Base-by-base conservation (phyloP, 75 land plant species). In the Larix kaempferi region DNA sequence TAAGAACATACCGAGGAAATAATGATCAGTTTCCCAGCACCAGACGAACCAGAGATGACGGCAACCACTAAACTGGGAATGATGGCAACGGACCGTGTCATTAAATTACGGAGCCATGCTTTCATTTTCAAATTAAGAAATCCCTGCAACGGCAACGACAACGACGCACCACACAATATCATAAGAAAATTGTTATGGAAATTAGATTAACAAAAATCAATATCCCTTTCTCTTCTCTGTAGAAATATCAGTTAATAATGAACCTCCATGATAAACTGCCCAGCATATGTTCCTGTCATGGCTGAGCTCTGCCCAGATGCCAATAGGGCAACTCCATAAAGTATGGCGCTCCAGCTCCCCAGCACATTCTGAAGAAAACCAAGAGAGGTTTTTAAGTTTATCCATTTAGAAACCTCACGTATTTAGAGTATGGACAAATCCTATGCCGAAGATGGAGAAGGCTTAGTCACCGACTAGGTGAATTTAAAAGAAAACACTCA, bases 231-330 rank as follows among this genome's bases (percentile, higher is more conserved):
- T 49, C 12, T 49, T 49, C 10, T 44, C 1, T 1, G 8, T 7
- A 6, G 49, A 44, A 44, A 44, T 6, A 44, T 44, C 6, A 44
- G 10, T 44, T 44, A 6, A 44, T 44, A 0, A 44, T 10, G 7
- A 7, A 86, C 93, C 89, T 89, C 88, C 98, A 95, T 95, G 56
- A 95, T 84, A 49, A 82, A 91, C 71, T 95, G 98, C 3, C 98
- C 98, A 8, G 98, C 95, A 66, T 92, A 89, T 6, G 98, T 94
- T 55, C 98, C 98, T 15, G 94, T 89, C 17, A 94, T 90, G 19
- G 93, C 86, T 1, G 98, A 94, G 82, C 94, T 94, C 62, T 94
- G 98, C 6, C 98, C 98, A 10, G 92, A 90, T 37, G 98, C 98
- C 1, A 94, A 76, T 54, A 94, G 71, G 0, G 94, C 92, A 37